Evolutionary conservation across 2,329 filamentous ascomycete species (phyloP).

Genomic region (Fonsecaea multimorphosa): DNA sequence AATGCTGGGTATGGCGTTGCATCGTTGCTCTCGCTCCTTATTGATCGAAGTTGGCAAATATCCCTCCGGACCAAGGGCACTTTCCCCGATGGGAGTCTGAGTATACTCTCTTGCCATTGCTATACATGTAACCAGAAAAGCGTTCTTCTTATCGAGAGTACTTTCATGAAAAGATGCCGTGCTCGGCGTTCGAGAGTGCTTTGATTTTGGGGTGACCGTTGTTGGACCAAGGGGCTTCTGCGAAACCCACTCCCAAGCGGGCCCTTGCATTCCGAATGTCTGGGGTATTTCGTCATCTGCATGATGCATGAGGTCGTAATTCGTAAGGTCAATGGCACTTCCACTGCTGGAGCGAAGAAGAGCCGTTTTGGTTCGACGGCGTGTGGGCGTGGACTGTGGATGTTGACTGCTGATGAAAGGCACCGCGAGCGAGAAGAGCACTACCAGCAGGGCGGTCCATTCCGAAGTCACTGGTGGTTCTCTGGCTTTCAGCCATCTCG

Average conservation of each 20-base stretch:
- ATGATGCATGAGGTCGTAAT: constrained; percentile 57
- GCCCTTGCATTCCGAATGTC: constrained; percentile 60
- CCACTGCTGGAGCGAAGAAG: constrained; percentile 59
- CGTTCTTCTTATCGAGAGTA: constrained; percentile 30
- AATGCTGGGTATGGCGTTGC: constrained; percentile 70
- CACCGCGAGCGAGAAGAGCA: constrained; percentile 69
- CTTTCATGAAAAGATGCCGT: constrained; percentile 41
- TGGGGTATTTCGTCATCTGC: constrained; percentile 52
- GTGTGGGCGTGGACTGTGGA: constrained; percentile 42
- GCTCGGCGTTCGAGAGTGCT: constrained; percentile 58
- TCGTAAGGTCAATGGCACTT: constrained; percentile 38
- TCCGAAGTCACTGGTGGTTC: constrained; percentile 61
- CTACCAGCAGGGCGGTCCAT: constrained; percentile 71
- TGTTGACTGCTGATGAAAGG: constrained; percentile 58
- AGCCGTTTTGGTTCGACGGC: constrained; percentile 50
- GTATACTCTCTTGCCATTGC: constrained; percentile 70
- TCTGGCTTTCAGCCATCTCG: constrained; percentile 68
- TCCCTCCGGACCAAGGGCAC: constrained; percentile 61
- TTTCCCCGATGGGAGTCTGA: constrained; percentile 63
- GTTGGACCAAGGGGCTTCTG: constrained; percentile 1
- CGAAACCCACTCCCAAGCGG: constrained; percentile 72
- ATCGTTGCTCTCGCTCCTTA: constrained; percentile 62
- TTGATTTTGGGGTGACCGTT: constrained; percentile 19
- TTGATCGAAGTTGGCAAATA: constrained; percentile 69
- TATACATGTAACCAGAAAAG: constrained; percentile 56